Evolutionary conservation across 1,284 basidiomycete species (phyloP).

Genomic region (Exsudoporus floridanus): DNA sequence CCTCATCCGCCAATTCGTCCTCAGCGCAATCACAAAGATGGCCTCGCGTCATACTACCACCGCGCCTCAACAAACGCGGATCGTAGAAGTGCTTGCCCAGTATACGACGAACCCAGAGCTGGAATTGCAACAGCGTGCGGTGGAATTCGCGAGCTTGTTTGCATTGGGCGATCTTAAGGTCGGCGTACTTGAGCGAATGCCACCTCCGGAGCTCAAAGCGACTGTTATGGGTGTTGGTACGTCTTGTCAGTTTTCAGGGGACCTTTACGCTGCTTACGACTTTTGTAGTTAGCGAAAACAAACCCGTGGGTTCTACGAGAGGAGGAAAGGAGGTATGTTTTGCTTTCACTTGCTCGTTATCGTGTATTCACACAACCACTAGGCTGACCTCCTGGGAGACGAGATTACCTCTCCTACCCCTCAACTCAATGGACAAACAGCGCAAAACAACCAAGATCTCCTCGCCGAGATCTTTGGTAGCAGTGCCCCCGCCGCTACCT

Average conservation of each 20-base stretch:
- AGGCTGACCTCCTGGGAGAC: slow-evolving; percentile 76
- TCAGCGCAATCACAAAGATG: slow-evolving; percentile 90
- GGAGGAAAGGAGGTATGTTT: slow-evolving; percentile 67
- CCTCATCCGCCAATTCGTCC: slow-evolving; percentile 88
- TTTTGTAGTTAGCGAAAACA: slow-evolving; percentile 81
- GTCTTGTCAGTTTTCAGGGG: neutral
- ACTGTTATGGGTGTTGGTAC: slow-evolving; percentile 90
- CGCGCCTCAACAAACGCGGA: slow-evolving; percentile 71
- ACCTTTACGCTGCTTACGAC: neutral
- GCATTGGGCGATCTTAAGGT: slow-evolving; percentile 70
- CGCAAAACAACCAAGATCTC: slow-evolving; percentile 83
- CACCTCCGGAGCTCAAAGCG: slow-evolving; percentile 92
- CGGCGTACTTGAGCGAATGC: slow-evolving; percentile 98
- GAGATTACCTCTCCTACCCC: slow-evolving; percentile 50
- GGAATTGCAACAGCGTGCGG: slow-evolving; percentile 93
- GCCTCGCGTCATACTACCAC: slow-evolving; percentile 73
- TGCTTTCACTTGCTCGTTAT: slow-evolving; percentile 3
- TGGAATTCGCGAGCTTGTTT: slow-evolving; percentile 91
- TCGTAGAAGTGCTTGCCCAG: slow-evolving; percentile 70
- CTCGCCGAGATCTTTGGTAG: slow-evolving; percentile 92
- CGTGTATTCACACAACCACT: slow-evolving; percentile 25
- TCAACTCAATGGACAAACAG: slow-evolving; percentile 41
- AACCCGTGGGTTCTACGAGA: slow-evolving; percentile 87
- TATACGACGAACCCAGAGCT: slow-evolving; percentile 88
- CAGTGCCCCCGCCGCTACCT: slow-evolving; percentile 38